Evolutionary conservation across 805 yeast genomes (phyloP).

Genomic region (Candida xiaguanensis): DNA sequence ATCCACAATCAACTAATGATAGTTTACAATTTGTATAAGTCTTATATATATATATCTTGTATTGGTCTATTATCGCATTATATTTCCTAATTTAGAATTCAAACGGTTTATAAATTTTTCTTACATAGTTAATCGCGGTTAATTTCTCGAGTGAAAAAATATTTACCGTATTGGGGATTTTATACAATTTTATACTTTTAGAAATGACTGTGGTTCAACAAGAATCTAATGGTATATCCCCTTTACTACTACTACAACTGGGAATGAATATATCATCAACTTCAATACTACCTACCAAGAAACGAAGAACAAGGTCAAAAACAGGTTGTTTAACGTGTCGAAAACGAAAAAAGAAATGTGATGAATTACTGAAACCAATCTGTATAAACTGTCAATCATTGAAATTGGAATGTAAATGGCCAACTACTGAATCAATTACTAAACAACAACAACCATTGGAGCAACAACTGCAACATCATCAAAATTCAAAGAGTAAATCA

Average conservation of each 20-base stretch:
- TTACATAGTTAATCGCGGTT: neutral
- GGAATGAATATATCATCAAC: neutral
- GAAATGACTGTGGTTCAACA: neutral
- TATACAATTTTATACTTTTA: too few relatives aligned
- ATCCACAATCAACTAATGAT: too few relatives aligned
- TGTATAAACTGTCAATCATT: conserved; percentile 24
- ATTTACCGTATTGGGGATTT: too few relatives aligned
- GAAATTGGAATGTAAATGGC: conserved; percentile 25
- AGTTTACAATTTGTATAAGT: too few relatives aligned
- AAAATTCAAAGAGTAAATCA: too few relatives aligned
- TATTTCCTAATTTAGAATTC: neutral
- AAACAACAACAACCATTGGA: too few relatives aligned
- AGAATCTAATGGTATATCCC: neutral
- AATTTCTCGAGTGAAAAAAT: neutral
- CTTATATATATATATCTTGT: neutral
- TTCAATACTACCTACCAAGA: neutral
- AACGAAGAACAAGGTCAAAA: conserved; percentile 18
- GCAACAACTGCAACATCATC: too few relatives aligned
- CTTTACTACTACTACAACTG: neutral
- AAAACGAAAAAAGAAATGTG: conserved; percentile 27
- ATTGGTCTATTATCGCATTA: neutral
- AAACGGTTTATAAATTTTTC: neutral
- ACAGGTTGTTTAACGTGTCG: conserved; percentile 33
- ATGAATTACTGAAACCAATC: conserved; percentile 27
- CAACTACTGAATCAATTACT: conserved; percentile 12